These are phyloP conservation scores for Lactarius vividus DNA, from an alignment of 768 basidiomycete species.

Conservation along the genomic window DNA sequence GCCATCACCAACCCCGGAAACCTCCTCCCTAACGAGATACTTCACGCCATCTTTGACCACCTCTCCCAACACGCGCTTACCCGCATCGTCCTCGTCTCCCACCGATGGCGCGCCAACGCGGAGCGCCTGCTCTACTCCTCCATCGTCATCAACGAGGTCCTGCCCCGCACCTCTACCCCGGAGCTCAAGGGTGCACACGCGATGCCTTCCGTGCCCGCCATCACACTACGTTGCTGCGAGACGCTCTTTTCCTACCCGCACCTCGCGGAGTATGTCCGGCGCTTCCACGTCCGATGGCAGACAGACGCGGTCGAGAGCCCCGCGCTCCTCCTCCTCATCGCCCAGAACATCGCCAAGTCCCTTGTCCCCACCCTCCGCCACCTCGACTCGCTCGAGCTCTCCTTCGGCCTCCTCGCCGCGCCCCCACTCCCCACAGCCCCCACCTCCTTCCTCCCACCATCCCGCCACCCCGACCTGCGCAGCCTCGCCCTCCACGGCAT, in stretches of 20 bases:
- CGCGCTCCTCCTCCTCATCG: constrained; percentile 23
- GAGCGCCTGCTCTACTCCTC: constrained; percentile 59
- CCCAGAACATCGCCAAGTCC: constrained; percentile 34
- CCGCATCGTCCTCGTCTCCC: constrained; percentile 45
- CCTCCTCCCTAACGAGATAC: constrained; percentile 54
- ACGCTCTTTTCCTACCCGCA: constrained; percentile 47
- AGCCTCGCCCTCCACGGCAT: constrained; percentile 37
- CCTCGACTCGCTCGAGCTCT: constrained; percentile 57
- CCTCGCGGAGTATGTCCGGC: constrained; percentile 45
- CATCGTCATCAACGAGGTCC: constrained; percentile 46
- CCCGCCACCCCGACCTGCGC: constrained; percentile 34
- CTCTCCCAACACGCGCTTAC: constrained; percentile 38
- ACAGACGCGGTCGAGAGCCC: constrained; percentile 37
- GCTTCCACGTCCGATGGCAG: constrained; percentile 56
- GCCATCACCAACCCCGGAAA: neutral
- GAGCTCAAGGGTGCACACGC: constrained; percentile 30
- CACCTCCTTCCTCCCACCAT: constrained; percentile 29
- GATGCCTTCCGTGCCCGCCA: constrained; percentile 30
- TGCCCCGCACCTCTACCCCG: constrained; percentile 42
- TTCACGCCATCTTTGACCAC: constrained; percentile 45
- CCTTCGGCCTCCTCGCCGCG: constrained; percentile 44
- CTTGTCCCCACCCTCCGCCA: constrained; percentile 43
- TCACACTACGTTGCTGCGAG: constrained; percentile 50
- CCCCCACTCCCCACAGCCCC: neutral
- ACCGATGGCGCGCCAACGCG: constrained; percentile 44